Conservation (phyloP, 1,284 basidiomycete species). For the Cryptococcus sp. region DNA sequence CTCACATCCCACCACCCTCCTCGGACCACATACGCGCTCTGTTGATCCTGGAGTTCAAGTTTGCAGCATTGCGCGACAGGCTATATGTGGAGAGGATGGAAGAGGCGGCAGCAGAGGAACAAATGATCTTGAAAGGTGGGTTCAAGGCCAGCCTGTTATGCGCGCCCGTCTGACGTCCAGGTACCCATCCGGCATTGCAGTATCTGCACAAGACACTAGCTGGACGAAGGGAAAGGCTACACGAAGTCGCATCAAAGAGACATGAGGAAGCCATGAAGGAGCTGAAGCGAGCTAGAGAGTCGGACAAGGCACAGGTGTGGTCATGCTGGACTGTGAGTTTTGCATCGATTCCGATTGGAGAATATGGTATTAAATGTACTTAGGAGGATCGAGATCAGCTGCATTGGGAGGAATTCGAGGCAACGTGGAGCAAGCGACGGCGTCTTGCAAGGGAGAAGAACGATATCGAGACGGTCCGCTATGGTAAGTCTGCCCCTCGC, state of each 20-base stretch:
- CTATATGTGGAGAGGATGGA: slow-evolving; percentile 54
- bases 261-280: slow-evolving; percentile 47
- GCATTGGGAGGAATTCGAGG: slow-evolving; percentile 50
- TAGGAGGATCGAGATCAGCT: slow-evolving; percentile 44
- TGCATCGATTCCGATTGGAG: too few relatives aligned
- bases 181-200: slow-evolving; percentile 52
- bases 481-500: slow-evolving; percentile 27
- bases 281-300: slow-evolving; percentile 44
- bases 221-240: slow-evolving; percentile 36
- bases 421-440: slow-evolving; percentile 50
- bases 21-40: slow-evolving; percentile 52
- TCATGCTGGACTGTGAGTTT: slow-evolving; percentile 49
- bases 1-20: slow-evolving; percentile 40
- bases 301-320: slow-evolving; percentile 48
- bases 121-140: slow-evolving; percentile 52
- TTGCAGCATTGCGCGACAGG: slow-evolving; percentile 52
- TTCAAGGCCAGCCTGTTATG: neutral
- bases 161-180: slow-evolving; percentile 27
- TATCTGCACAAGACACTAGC: slow-evolving; percentile 46
- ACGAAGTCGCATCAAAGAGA: slow-evolving; percentile 39
- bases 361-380: neutral
- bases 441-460: slow-evolving; percentile 53
- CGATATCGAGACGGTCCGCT: slow-evolving; percentile 49
- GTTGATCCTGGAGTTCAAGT: slow-evolving; percentile 54
- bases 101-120: slow-evolving; percentile 53